Evolutionary conservation across 1,284 basidiomycete genomes (phyloP).

Genomic region (Boletus semigastroideus): DNA sequence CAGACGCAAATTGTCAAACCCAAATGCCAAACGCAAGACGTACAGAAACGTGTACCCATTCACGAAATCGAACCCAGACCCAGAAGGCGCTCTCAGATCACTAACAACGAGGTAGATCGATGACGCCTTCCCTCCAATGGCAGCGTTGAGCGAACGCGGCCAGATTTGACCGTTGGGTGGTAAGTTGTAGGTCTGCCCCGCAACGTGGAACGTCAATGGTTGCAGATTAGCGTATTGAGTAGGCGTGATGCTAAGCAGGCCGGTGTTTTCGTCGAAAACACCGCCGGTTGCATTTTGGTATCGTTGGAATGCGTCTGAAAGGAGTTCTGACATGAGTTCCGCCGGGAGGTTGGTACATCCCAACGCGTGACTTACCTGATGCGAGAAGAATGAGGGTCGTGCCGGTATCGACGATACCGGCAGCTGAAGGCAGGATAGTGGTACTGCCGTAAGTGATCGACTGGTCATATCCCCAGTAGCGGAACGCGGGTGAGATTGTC

Average conservation of each 20-base stretch:
- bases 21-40: neutral
- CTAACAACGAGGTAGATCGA: constrained; percentile 47
- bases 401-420: constrained; percentile 38
- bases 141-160: constrained; percentile 46
- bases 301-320: constrained; percentile 46
- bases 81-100: constrained; percentile 37
- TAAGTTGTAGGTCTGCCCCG: constrained; percentile 38
- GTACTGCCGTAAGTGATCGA: constrained; percentile 43
- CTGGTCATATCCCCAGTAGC: constrained; percentile 58
- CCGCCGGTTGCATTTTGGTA: constrained; percentile 55
- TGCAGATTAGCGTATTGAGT: constrained; percentile 25
- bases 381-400: constrained; percentile 49
- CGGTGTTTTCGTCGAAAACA: constrained; percentile 42
- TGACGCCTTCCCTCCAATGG: constrained; percentile 39
- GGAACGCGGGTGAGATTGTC: constrained; percentile 43
- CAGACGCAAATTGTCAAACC: neutral
- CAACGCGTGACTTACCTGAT: constrained; percentile 26
- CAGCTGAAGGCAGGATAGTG: constrained; percentile 38
- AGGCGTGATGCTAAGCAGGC: constrained; percentile 41
- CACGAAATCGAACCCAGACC: constrained; percentile 41
- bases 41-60: constrained; percentile 18
- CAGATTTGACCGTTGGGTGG: constrained; percentile 53
- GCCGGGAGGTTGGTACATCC: neutral
- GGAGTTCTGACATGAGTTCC: neutral
- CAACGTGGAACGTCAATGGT: constrained; percentile 29